Conservation (phyloP, 2,329 filamentous ascomycete species). For the Penicillium sp. region DNA sequence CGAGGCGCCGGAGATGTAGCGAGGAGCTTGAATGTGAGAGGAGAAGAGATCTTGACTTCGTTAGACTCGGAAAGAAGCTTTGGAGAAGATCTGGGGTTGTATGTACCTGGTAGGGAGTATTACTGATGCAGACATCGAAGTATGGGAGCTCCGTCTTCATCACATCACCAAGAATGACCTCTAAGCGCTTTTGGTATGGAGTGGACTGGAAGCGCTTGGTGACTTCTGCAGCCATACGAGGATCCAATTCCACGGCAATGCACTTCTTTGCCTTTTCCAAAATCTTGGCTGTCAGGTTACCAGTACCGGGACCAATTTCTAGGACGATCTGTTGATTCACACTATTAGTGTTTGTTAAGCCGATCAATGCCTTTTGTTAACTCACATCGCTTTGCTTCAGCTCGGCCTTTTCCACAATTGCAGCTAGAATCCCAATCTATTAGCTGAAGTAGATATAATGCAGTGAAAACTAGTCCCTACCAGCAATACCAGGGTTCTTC, state of each 20-base stretch:
- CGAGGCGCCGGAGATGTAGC: conserved; percentile 77
- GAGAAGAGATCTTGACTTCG: conserved; percentile 70
- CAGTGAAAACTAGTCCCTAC: conserved; percentile 39
- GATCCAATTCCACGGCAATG: conserved; percentile 88
- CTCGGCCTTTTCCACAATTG: conserved; percentile 78
- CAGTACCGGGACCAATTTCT: conserved; percentile 87
- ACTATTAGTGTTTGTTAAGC: conserved; percentile 2
- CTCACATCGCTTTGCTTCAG: conserved; percentile 77
- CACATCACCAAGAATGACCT: conserved; percentile 86
- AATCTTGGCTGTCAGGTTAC: conserved; percentile 85
- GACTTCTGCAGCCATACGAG: conserved; percentile 92
- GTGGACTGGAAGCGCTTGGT: conserved; percentile 91
- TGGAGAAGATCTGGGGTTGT: background rate
- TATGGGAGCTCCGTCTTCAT: conserved; percentile 80
- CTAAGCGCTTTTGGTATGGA: conserved; percentile 76
- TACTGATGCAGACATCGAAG: conserved; percentile 81
- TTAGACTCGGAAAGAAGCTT: conserved; percentile 15
- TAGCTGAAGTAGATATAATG: background rate
- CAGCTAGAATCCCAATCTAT: background rate
- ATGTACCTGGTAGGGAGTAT: conserved; percentile 66
- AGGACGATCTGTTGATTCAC: conserved; percentile 63
- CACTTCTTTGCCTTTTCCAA: conserved; percentile 80
- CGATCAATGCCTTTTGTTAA: conserved; percentile 5
- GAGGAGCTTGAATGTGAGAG: conserved; percentile 86
- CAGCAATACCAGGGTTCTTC: conserved; percentile 83